Base-by-base conservation (phyloP, 106 monocot species). In the Phalaenopsis equestris region DNA sequence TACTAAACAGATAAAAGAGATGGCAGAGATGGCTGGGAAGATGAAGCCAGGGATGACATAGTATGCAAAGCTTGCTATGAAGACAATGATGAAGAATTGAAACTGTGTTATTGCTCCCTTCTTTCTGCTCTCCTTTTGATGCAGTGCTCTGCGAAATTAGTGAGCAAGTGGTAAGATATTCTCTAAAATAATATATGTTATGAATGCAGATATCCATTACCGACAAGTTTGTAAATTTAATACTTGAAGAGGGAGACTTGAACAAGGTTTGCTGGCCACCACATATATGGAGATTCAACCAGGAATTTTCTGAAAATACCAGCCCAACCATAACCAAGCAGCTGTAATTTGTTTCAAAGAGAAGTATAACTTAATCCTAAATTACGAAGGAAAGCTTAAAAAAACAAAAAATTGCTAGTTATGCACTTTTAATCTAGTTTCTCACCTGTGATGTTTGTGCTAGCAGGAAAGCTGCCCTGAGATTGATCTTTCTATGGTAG, bases 201-300 rank as follows among this genome's bases (percentile, higher is more conserved):
- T 52, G 52, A 52, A 52, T 15, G 52, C 14, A 52, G 15, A 52
- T 15, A 52, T 52, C 12, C 12, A 12, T 12, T 52, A 52, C 52
- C 10, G 12, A 52, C 12, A 52, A 52, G 0, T 52, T 52, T 12
- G 14, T 52, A 52, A 52, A 8, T 45, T 45, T 45, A 6, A 18
- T 39, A 84, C 91, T 84, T 82, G 82, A 86, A 91, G 36, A 88
- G 86, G 11, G 90, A 91, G 46, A 91, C 90, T 55, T 91, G 86
- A 7, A 91, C 86, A n/a, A 91, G 83, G 57, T 78, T 91, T 67
- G 58, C 18, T 12, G 91, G 91, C 91, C 91, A 91, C 91, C 91
- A 91, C 88, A 91, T 91, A 64, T 88, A 85, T 1, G 91, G 86
- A 17, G 86, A 84, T 15, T 91, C 86, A 36, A 91, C 88, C 5